Base-by-base conservation (phyloP, 208 protist species). In the Balamuthia mandrillaris region DNA sequence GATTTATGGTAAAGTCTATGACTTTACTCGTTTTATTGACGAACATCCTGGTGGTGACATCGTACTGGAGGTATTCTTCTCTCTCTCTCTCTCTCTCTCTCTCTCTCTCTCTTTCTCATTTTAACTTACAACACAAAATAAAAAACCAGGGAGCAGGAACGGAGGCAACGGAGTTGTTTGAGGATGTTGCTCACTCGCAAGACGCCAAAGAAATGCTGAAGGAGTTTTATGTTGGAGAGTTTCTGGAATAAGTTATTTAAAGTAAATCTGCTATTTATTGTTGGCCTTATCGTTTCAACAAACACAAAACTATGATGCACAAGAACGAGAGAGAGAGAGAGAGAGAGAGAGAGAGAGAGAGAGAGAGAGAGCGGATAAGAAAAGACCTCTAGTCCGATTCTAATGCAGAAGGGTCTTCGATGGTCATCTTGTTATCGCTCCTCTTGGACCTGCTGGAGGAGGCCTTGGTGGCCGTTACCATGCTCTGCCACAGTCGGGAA, bases 1-100 rank as follows among this genome's bases (percentile, higher is more conserved):
- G 35, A 52, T 52, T 37, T 45, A 65, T 21, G 74, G 74, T 31
- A 82, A 82, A 52, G 74, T 82, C 5, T 82, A 82, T n/a, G 51
- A 82, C 39, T 49, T 82, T 21, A 82, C 74, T 12, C 14, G 12
- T 27, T 82, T 82, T 33, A 33, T 82, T 12, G 74, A 82, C 45
- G 74, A 82, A 33, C 74, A 82, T 37, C 74, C 74, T 2, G 74
- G 74, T 35, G 74, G 74, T 21, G 74, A 82, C 54, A 52, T 82
- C 31, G 33, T 82, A n/a, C 39, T 82, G 74, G 74, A 65, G n/a
- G 2, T n/a, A 18, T 35, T 63, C n/a, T 7, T 21, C 56, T 31
- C 56, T 29, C 33, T 9, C 10, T 21, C 14, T 21, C 10, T 75
- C 9, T 75, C 14, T n/a, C 6, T 16, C 14, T 12, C 49, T 6